phyloP scores from a whole-genome alignment of 371 early-diverging fungal species.

The Choanephora cucurbitarum region DNA sequence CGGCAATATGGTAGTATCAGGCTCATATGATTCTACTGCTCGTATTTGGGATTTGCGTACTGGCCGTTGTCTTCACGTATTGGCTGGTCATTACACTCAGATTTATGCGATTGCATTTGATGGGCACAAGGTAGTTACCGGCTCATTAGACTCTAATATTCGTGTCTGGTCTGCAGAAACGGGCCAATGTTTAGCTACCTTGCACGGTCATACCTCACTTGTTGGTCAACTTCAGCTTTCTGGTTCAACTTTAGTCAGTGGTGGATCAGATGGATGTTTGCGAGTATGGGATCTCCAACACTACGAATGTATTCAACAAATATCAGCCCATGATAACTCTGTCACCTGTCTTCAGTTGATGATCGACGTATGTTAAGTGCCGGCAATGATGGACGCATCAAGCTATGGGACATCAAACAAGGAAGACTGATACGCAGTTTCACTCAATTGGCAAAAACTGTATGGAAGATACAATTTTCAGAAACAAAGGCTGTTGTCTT shows the following conservation, averaged over 20 bases:
- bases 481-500: conserved; percentile 65
- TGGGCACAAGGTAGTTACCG: conserved; percentile 69
- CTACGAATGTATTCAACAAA: conserved; percentile 65
- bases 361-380: conserved; percentile 80
- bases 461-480: conserved; percentile 66
- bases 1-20: conserved; percentile 79
- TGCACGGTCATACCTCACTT: conserved; percentile 83
- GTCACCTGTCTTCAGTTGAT: conserved; percentile 88
- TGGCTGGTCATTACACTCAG: conserved; percentile 71
- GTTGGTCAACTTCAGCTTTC: conserved; percentile 85
- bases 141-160: conserved; percentile 76
- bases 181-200: conserved; percentile 57
- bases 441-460: conserved; percentile 58
- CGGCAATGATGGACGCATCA: conserved; percentile 84
- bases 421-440: conserved; percentile 75
- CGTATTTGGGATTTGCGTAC: conserved; percentile 85
- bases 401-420: conserved; percentile 81
- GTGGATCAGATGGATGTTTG: conserved; percentile 85
- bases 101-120: conserved; percentile 73
- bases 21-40: conserved; percentile 90
- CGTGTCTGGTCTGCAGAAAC: conserved; percentile 73
- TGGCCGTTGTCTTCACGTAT: conserved; percentile 65
- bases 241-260: conserved; percentile 74
- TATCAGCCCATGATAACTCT: conserved; percentile 81
- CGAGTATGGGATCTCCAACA: conserved; percentile 86